Base-by-base conservation (phyloP, 2,329 filamentous ascomycete species). In the Sclerotinia borealis region DNA sequence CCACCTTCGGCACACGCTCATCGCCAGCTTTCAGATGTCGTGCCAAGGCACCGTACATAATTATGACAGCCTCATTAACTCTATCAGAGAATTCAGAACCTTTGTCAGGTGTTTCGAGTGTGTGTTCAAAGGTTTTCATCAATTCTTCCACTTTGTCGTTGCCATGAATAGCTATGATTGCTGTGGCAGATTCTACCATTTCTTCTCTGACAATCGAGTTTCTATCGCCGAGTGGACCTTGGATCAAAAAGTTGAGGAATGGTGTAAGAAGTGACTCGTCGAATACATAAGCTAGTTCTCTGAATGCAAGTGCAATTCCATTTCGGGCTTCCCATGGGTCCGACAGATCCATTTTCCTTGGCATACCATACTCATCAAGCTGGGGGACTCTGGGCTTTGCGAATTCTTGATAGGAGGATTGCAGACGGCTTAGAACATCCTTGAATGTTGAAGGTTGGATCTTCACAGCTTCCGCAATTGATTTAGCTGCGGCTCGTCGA, bases 31-130 rank as follows among this genome's bases (percentile, higher is more conserved):
- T 85, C 64, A 99, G 79, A 79, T 99, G 95, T 59, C 91, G 87
- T 49, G 93, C 95, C 43, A 99, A 79, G 59, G 96, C 93, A 74
- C 95, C 95, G 71, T 99, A 99, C 75, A 99, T 89, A 70, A 99
- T 95, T 70, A 99, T 93, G 59, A 99, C 93, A 22, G 96, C 95
- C 77, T 99, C 95, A 70, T 97, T 97, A 67, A 98, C 90, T 65
- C 92, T 85, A 76, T 99, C 96, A 22, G 91, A 88, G 61, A 88
- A 85, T 68, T 93, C 86, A 0, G 88, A 92, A 63, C 87, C 89
- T 73, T 89, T 91, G 75, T 95, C 91, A 3, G 92, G 90, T 3
- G 86, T 87, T 73, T 93, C 92, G n/a, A 99, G 81, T 0, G 91
- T 92, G 29, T 83, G 83, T 76, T 99, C 95, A 72, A 98, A 96